These are phyloP conservation scores for Lasiosphaeria hispida DNA, from an alignment of 495 filamentous ascomycete species.

Conservation along the genomic window DNA sequence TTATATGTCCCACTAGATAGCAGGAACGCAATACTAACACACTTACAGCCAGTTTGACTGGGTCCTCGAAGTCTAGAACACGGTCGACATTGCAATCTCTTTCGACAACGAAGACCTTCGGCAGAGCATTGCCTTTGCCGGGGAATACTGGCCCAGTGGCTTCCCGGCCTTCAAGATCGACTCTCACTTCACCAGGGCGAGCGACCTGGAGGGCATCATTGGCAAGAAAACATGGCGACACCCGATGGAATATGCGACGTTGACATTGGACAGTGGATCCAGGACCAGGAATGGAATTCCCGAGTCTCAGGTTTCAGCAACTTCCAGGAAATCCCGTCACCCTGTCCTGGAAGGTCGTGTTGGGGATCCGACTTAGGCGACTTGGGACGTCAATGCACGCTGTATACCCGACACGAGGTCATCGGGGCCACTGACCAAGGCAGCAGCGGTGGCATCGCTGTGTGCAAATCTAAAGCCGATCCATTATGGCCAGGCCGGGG, in stretches of 20 bases:
- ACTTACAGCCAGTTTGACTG: slow-evolving; percentile 23
- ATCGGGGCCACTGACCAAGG: neutral
- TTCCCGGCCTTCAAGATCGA: slow-evolving; percentile 1
- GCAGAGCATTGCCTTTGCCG: neutral
- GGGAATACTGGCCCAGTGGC: neutral
- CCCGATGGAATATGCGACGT: neutral
- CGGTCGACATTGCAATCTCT: neutral
- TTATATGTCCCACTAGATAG: neutral
- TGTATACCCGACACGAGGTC: neutral
- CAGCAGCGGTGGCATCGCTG: neutral
- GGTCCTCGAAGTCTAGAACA: slow-evolving; percentile 18
- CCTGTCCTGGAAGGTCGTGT: neutral
- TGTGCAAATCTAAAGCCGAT: neutral
- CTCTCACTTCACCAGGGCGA: neutral
- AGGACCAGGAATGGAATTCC: neutral
- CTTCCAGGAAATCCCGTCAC: neutral
- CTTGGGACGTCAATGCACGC: neutral
- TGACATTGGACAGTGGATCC: neutral
- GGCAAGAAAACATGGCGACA: slow-evolving; percentile 15
- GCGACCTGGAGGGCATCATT: slow-evolving; percentile 6
- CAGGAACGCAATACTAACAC: neutral
- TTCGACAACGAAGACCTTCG: neutral
- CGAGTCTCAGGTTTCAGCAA: neutral
- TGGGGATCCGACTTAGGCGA: no score
- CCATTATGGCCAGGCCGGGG: no score